Evolutionary conservation across 345 rosid species (phyloP).

Genomic region (Linum tenue): DNA sequence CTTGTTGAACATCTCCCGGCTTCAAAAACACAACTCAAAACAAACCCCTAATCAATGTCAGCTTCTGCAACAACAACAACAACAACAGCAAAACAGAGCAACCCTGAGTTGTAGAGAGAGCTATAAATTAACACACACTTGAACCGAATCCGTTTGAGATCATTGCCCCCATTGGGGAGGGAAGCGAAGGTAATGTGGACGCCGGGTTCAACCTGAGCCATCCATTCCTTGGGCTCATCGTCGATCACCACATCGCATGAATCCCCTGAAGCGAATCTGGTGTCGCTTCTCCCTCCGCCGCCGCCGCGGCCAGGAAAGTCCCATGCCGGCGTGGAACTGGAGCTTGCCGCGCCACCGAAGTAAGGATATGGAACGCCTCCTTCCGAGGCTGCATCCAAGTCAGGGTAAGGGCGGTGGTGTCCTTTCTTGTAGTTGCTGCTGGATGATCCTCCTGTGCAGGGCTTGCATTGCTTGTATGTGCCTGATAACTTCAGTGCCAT

Average conservation of each 20-base stretch:
- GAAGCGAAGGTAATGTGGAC: conserved; percentile 92
- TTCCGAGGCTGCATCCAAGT: conserved; percentile 67
- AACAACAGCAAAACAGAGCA: no score
- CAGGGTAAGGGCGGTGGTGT: conserved; percentile 40
- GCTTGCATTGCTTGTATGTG: conserved; percentile 74
- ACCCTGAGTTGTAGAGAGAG: neutral
- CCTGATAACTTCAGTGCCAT: conserved; percentile 88
- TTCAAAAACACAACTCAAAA: conserved; percentile 17
- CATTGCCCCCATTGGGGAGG: conserved; percentile 86
- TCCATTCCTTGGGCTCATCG: conserved; percentile 93
- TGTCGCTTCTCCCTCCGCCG: conserved; percentile 28
- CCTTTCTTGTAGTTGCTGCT: conserved; percentile 66
- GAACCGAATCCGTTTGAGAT: conserved; percentile 90
- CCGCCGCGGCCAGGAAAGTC: conserved; percentile 50
- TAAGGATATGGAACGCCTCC: conserved; percentile 61
- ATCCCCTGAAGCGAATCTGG: conserved; percentile 52
- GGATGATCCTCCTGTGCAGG: conserved; percentile 50
- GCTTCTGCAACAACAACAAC: conserved; percentile 5
- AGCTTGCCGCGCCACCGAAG: conserved; percentile 54
- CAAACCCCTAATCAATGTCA: conserved; percentile 19
- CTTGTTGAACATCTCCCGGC: conserved; percentile 94
- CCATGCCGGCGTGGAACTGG: conserved; percentile 93
- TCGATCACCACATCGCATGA: conserved; percentile 66
- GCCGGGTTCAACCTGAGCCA: conserved; percentile 99
- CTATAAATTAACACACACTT: conserved; percentile 33